phyloP scores from a whole-genome alignment of 441 rosid species.

The Iberis amara region DNA sequence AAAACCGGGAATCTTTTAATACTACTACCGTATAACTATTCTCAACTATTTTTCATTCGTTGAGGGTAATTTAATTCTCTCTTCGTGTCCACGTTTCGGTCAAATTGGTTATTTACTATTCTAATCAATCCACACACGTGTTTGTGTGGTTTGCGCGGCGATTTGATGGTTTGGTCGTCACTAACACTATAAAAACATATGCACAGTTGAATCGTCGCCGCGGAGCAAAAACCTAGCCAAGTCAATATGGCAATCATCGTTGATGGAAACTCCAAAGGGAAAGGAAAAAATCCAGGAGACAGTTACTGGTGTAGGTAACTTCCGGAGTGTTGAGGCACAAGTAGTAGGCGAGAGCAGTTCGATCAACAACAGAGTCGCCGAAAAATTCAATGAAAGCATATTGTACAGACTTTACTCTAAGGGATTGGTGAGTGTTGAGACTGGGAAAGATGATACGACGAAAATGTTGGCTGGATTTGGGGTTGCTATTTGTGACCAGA shows the following conservation, averaged over 20 bases:
- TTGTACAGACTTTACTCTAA: slow-evolving; percentile 51
- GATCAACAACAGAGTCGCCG: not conserved
- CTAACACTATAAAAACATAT: too few species aligned
- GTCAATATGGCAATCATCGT: not conserved
- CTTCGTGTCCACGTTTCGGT: too few species aligned
- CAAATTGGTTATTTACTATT: too few species aligned
- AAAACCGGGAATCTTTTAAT: too few species aligned
- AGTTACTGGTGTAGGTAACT: slow-evolving; percentile 2
- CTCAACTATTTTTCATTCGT: too few species aligned
- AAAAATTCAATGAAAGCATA: not conserved
- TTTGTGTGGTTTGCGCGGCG: too few species aligned
- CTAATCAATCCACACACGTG: too few species aligned
- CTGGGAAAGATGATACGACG: slow-evolving; percentile 20
- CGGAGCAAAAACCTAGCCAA: too few species aligned
- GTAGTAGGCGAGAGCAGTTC: slow-evolving; percentile 13
- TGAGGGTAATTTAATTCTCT: too few species aligned
- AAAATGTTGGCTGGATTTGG: slow-evolving; percentile 49
- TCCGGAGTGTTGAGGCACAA: not conserved
- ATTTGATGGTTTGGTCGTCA: too few species aligned
- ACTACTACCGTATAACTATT: too few species aligned
- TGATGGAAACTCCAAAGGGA: slow-evolving; percentile 20
- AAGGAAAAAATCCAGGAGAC: not conserved
- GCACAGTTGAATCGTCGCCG: too few species aligned
- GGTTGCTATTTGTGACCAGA: slow-evolving; percentile 58
- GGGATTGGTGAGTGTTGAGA: slow-evolving; percentile 59